Percentiles rank a stretch among this genome's conserved stretches.
These are phyloP conservation scores for Aquilaria malaccensis DNA, from an alignment of 345 rosid genomes.

Conservation along the genomic window DNA sequence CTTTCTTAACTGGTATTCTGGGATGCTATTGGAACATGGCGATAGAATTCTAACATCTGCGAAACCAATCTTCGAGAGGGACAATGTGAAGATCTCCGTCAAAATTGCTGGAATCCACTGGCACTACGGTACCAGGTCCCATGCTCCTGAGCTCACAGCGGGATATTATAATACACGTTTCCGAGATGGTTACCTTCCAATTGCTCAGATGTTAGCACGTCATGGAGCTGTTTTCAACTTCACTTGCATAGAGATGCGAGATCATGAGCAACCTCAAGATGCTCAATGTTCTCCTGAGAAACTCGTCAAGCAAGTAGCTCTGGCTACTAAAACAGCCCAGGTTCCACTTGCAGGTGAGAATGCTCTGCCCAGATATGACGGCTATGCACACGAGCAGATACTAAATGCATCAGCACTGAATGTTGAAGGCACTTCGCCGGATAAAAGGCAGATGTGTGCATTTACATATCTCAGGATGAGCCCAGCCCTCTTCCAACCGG, in stretches of 20 bases:
- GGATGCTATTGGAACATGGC: constrained; percentile 76
- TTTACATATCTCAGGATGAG: constrained; percentile 96
- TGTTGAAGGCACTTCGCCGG: constrained; percentile 28
- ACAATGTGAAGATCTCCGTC: constrained; percentile 64
- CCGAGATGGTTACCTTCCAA: constrained; percentile 87
- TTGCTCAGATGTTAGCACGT: constrained; percentile 86
- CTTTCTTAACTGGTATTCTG: constrained; percentile 91
- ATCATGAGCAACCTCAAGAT: constrained; percentile 94
- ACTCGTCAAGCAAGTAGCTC: constrained; percentile 83
- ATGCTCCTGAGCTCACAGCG: constrained; percentile 97
- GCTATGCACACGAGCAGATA: constrained; percentile 68
- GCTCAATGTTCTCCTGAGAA: constrained; percentile 93
- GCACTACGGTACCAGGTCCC: constrained; percentile 94
- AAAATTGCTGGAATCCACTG: constrained; percentile 96
- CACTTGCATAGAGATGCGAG: constrained; percentile 96
- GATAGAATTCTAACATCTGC: constrained; percentile 71
- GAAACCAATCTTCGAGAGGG: constrained; percentile 37
- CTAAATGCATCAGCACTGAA: constrained; percentile 55
- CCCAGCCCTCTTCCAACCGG: constrained; percentile 59
- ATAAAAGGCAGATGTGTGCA: constrained; percentile 75
- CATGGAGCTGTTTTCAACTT: constrained; percentile 87
- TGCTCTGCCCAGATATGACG: constrained; percentile 81
- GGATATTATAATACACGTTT: constrained; percentile 91
- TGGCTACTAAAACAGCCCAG: constrained; percentile 58
- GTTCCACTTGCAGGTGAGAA: constrained; percentile 92